These are phyloP conservation scores for Berberis thunbergii DNA, from an alignment of 164 flowering plant species.

Conservation along the genomic window DNA sequence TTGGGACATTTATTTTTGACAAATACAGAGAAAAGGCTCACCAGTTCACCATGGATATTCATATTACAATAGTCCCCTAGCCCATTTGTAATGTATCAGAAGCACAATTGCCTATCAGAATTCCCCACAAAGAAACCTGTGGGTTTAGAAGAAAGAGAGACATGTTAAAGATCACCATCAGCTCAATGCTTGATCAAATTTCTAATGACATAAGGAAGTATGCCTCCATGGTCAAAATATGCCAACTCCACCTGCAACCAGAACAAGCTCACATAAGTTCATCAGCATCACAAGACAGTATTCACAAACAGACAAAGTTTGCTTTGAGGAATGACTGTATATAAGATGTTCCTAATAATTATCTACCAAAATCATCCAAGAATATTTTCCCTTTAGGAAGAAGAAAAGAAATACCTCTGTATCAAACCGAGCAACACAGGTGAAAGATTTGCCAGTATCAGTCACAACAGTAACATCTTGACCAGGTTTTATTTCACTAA, in stretches of 20 bases:
- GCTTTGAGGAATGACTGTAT: too few relatives aligned
- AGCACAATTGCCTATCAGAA: too few relatives aligned
- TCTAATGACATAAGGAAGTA: constrained; percentile 31
- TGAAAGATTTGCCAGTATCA: constrained; percentile 63
- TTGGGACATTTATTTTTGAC: neutral
- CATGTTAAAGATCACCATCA: neutral
- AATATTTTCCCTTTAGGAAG: neutral
- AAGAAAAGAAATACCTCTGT: constrained; percentile 47
- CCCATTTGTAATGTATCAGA: too few relatives aligned
- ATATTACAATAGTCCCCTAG: too few relatives aligned
- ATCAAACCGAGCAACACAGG: constrained; percentile 68
- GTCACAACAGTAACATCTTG: constrained; percentile 71
- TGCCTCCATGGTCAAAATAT: constrained; percentile 34
- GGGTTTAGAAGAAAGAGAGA: too few relatives aligned
- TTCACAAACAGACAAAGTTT: neutral
- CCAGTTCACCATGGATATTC: too few relatives aligned
- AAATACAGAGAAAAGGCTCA: neutral
- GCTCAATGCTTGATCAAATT: constrained; percentile 17
- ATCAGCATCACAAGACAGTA: neutral
- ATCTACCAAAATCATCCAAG: too few relatives aligned
- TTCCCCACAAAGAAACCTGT: too few relatives aligned
- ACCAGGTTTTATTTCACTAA: constrained; percentile 64
- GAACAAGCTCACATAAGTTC: neutral
- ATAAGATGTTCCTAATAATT: neutral
- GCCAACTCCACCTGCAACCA: constrained; percentile 28